Percentiles rank a stretch among this genome's conserved stretches.
phyloP scores from a whole-genome alignment of 768 basidiomycete species.

The Lentinula sp. region DNA sequence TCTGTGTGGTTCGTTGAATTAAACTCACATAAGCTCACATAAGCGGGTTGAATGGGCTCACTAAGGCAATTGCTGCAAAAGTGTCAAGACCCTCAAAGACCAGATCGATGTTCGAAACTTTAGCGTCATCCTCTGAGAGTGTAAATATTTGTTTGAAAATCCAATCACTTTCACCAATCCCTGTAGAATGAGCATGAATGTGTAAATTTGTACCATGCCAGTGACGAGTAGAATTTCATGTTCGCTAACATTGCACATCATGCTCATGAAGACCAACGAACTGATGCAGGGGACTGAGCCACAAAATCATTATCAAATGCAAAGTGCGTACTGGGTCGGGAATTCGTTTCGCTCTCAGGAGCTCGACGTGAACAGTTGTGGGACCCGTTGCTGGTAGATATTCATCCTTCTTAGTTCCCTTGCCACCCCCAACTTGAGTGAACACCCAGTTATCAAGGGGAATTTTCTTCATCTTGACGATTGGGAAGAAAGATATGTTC shows the following conservation, averaged over 20 bases:
- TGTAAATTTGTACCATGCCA: background rate
- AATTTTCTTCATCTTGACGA: background rate
- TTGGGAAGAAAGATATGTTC: background rate
- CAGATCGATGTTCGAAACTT: conserved; percentile 53
- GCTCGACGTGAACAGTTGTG: conserved; percentile 83
- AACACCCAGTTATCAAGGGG: conserved; percentile 50
- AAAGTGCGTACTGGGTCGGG: conserved; percentile 69
- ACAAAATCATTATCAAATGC: background rate
- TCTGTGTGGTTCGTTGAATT: conserved; percentile 26
- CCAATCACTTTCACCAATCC: conserved; percentile 89
- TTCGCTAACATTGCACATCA: conserved; percentile 78
- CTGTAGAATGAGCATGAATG: conserved; percentile 27
- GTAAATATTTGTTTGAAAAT: conserved; percentile 66
- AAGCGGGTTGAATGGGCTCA: conserved; percentile 35
- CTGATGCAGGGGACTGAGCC: conserved; percentile 25
- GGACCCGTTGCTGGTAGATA: conserved; percentile 72
- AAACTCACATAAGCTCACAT: too few relatives aligned
- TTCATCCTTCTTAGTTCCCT: conserved; percentile 54
- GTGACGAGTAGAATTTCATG: background rate
- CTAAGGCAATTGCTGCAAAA: conserved; percentile 68
- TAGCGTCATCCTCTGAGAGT: conserved; percentile 40
- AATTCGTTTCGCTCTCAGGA: conserved; percentile 66
- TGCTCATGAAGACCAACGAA: conserved; percentile 78
- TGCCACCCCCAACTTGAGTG: conserved; percentile 57
- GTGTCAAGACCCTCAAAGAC: conserved; percentile 92